These are phyloP conservation scores for Coniochaeta sp. DNA, from an alignment of 2,329 filamentous ascomycete species.

Conservation along the genomic window DNA sequence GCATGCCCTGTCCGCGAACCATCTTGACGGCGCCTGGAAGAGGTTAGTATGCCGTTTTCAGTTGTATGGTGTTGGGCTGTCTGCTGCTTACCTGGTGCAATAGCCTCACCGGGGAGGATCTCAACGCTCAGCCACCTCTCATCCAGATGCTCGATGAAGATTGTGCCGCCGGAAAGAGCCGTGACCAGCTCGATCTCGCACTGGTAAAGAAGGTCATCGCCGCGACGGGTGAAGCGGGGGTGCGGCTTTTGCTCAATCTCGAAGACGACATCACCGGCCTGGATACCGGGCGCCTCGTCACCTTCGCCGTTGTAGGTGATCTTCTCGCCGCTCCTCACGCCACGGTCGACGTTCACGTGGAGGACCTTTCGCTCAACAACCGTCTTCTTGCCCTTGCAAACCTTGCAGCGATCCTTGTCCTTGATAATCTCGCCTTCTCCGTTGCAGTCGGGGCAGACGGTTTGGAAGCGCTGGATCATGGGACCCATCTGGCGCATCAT, in stretches of 20 bases:
- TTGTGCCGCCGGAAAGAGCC: slow-evolving; percentile 81
- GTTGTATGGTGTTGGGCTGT: background rate
- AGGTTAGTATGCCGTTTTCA: slow-evolving; percentile 11
- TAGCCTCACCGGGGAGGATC: slow-evolving; percentile 89
- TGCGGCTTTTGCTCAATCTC: slow-evolving; percentile 99
- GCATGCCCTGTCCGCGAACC: slow-evolving; percentile 96
- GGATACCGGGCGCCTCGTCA: slow-evolving; percentile 87
- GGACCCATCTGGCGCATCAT: slow-evolving; percentile 99
- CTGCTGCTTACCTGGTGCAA: slow-evolving; percentile 68
- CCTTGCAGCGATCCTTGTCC: slow-evolving; percentile 97
- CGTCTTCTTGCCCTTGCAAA: slow-evolving; percentile 96
- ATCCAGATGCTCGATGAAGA: slow-evolving; percentile 94
- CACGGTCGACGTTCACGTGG: slow-evolving; percentile 94
- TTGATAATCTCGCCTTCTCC: slow-evolving; percentile 96
- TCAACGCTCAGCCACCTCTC: slow-evolving; percentile 94
- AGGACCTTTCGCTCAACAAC: slow-evolving; percentile 95
- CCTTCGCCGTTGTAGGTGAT: slow-evolving; percentile 96
- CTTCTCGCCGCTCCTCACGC: slow-evolving; percentile 89
- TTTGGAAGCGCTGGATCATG: slow-evolving; percentile 99
- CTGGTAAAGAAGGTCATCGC: slow-evolving; percentile 92
- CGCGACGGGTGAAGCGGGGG: slow-evolving; percentile 86
- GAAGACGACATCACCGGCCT: slow-evolving; percentile 94
- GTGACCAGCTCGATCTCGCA: slow-evolving; percentile 95
- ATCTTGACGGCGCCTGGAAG: slow-evolving; percentile 77
- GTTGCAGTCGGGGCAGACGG: slow-evolving; percentile 95